Base-by-base conservation (phyloP, 169 alveolate species). In the Plasmodium fragile region DNA sequence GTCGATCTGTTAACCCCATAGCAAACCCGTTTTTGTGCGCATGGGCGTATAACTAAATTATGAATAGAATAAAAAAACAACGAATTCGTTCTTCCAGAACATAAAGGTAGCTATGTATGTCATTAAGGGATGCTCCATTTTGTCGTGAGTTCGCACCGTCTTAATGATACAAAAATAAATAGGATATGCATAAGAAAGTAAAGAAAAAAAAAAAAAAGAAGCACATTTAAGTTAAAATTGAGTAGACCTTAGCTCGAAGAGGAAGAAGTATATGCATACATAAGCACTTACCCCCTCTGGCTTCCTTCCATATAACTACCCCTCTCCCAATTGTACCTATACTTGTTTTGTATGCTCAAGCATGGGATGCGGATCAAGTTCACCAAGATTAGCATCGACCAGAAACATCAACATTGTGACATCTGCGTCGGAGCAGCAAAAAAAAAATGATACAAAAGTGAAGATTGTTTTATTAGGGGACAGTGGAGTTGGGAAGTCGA, bases 381-480 rank as follows among this genome's bases (percentile, higher is more conserved):
- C 94, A 70, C 84, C 49, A n/a, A 45, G 84, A 36, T 25, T 41
- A 22, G n/a, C 25, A 2, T 65, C 93, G 25, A 53, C 79, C 69
- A 75, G 70, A 78, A 87, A 87, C 73, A 69, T 87, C 30, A 87
- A 87, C 55, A 59, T 87, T 59, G 25, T 75, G 70, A 43, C 70
- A 28, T 16, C 85, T 16, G 32, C 82, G 18, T 77, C 65, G 70
- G 89, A 11, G 71, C 77, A 81, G 55, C 79, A 91, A 55, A n/a
- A 91, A 79, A 81, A 80, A 49, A 70, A 91, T 25, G 94, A 91
- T 91, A 81, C 83, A 4, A 91, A 91, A 81, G 92, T 95, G n/a
- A 96, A 97, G 91, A 96, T 97, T 32, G 99, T 98, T 25, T 91
- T 98, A 83, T 83, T 98, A 77, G 99, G 99, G 1, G 99, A 98